These are phyloP conservation scores for Backusella morwellensis DNA, from an alignment of 192 early-diverging fungal genomes.

Conservation along the genomic window DNA sequence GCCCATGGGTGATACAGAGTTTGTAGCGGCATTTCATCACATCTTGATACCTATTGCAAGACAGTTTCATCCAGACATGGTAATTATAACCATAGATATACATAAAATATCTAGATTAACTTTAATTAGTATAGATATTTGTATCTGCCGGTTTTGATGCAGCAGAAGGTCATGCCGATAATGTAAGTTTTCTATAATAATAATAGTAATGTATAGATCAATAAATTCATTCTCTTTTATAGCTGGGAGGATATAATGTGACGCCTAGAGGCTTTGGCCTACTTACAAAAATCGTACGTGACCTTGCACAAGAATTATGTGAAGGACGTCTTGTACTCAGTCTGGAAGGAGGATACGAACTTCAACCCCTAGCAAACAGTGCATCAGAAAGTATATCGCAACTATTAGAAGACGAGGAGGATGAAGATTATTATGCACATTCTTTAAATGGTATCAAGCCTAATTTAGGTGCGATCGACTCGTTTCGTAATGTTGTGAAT, in stretches of 20 bases:
- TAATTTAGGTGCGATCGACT: slow-evolving; percentile 41
- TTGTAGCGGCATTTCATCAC: slow-evolving; percentile 64
- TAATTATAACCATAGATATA: slow-evolving; percentile 30
- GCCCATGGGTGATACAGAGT: slow-evolving; percentile 73
- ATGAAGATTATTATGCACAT: slow-evolving; percentile 35
- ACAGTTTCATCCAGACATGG: slow-evolving; percentile 73
- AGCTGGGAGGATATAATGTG: slow-evolving; percentile 68
- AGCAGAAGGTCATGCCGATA: slow-evolving; percentile 59
- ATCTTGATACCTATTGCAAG: slow-evolving; percentile 67
- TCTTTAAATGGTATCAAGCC: slow-evolving; percentile 49
- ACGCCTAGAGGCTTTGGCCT: slow-evolving; percentile 65
- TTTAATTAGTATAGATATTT: slow-evolving; percentile 27
- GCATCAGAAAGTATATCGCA: slow-evolving; percentile 43
- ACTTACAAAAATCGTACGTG: slow-evolving; percentile 61
- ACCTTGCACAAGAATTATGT: slow-evolving; percentile 49
- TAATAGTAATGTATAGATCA: not conserved
- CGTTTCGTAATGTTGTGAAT: slow-evolving; percentile 34
- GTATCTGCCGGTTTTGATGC: slow-evolving; percentile 81
- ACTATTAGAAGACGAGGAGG: slow-evolving; percentile 35
- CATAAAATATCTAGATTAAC: not conserved
- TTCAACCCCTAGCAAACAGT: slow-evolving; percentile 42
- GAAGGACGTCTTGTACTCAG: slow-evolving; percentile 62
- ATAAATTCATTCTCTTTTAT: not conserved
- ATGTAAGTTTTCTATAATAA: slow-evolving; percentile 34
- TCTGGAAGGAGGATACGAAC: slow-evolving; percentile 60